Evolutionary conservation across 208 protist genomes (phyloP).

Genomic region (Acanthamoeba lenticulata): DNA sequence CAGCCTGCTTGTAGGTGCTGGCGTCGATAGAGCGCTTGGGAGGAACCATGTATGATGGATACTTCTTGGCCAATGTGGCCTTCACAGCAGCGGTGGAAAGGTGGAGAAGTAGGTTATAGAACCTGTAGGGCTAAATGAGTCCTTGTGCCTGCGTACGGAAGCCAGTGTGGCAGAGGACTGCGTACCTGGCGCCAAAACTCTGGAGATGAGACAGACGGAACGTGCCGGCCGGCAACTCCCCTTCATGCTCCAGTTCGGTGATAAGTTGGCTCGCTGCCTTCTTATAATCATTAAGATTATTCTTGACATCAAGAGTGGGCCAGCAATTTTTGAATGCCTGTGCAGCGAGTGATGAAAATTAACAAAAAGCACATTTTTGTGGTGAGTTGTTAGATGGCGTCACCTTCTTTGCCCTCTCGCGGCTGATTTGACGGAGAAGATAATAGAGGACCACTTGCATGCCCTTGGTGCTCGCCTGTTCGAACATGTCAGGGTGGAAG

Average conservation of each 20-base stretch:
- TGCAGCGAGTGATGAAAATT: background rate
- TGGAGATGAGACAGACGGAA: slow-evolving; percentile 56
- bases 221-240: background rate
- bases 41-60: background rate
- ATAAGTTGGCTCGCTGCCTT: background rate
- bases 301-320: slow-evolving; percentile 10
- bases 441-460: slow-evolving; percentile 58
- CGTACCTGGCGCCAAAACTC: background rate
- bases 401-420: slow-evolving; percentile 26
- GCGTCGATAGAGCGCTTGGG: background rate
- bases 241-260: slow-evolving; percentile 30
- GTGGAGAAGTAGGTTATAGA: slow-evolving; percentile 6
- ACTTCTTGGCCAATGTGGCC: background rate
- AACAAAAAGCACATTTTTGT: no score
- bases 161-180: no score
- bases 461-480: slow-evolving; percentile 45
- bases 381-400: no score
- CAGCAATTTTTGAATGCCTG: slow-evolving; percentile 35
- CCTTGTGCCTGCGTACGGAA: no score
- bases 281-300: slow-evolving; percentile 45
- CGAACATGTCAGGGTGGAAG: slow-evolving; percentile 38
- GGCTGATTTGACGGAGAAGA: background rate
- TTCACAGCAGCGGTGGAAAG: background rate
- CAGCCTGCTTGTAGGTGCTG: background rate
- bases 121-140: background rate